A percentile compares a stretch with the other conserved stretches of the same genome.
These are phyloP conservation scores for Nitzschia sp. DNA, from an alignment of 108 stramenopile genomes.

Conservation along the genomic window DNA sequence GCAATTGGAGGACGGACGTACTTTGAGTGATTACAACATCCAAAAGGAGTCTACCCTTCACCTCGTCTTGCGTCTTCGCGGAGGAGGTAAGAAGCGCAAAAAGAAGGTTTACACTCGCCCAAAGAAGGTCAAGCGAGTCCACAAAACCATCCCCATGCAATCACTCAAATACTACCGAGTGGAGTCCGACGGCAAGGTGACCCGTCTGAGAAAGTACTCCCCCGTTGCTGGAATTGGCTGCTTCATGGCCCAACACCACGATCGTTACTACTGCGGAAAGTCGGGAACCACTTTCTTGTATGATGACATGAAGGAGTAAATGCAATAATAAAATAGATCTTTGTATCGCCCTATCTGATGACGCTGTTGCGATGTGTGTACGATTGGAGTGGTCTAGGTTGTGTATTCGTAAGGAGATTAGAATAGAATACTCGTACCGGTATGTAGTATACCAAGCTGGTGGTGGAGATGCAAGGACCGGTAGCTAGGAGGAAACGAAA, in stretches of 20 bases:
- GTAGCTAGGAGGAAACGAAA: too few species aligned
- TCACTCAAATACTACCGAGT: constrained; percentile 99
- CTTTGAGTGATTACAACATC: constrained; percentile 97
- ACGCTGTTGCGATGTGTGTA: too few species aligned
- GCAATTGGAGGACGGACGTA: constrained; percentile 96
- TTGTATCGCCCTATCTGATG: too few species aligned
- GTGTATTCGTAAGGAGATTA: too few species aligned
- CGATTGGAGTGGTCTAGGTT: too few species aligned
- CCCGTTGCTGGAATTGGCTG: constrained; percentile 96
- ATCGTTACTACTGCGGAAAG: constrained; percentile 99
- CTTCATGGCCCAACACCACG: constrained; percentile 99
- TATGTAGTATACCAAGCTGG: too few species aligned
- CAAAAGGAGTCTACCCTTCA: constrained; percentile 97
- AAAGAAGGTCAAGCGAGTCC: constrained; percentile 96
- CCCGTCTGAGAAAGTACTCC: constrained; percentile 93
- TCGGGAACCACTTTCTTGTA: constrained; percentile 94
- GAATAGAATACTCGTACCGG: too few species aligned
- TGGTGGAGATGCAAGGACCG: too few species aligned
- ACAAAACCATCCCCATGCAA: constrained; percentile 95
- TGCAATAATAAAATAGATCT: neutral
- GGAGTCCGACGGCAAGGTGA: constrained; percentile 96
- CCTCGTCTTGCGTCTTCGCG: constrained; percentile 90
- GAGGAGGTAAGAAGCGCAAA: constrained; percentile 97
- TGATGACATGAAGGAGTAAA: constrained; percentile 93
- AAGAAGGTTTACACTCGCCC: constrained; percentile 99